Conservation (phyloP, 768 basidiomycete genomes). For the Pleurotus cornucopiae region DNA sequence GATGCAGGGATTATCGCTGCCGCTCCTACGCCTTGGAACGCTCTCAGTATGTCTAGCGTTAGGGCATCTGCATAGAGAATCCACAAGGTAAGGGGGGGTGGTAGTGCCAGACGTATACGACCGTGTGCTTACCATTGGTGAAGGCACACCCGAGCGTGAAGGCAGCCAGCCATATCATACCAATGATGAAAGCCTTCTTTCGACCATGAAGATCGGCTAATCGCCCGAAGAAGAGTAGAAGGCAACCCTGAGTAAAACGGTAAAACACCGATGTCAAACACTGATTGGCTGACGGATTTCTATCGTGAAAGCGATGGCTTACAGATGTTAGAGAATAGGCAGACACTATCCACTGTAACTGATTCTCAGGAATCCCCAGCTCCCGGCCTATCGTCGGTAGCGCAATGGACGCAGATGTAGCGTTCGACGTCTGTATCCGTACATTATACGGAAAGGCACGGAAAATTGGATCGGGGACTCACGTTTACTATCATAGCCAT, state of each 20-base stretch:
- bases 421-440: constrained; percentile 1
- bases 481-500: constrained; percentile 24
- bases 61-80: constrained; percentile 29
- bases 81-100: neutral
- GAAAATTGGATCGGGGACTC: neutral
- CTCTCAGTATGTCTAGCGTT: constrained; percentile 55
- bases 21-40: constrained; percentile 56
- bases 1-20: constrained; percentile 56
- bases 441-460: neutral
- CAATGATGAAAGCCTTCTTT: constrained; percentile 49
- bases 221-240: constrained; percentile 57
- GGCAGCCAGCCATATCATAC: constrained; percentile 35
- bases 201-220: constrained; percentile 62
- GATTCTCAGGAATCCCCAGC: neutral
- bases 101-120: neutral
- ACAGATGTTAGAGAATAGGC: neutral
- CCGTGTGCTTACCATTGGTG: constrained; percentile 25
- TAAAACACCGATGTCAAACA: constrained; percentile 13
- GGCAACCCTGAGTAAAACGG: constrained; percentile 41
- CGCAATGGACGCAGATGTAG: constrained; percentile 7
- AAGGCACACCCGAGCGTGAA: constrained; percentile 52
- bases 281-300: neutral
- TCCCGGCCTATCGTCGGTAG: constrained; percentile 7
- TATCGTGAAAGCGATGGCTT: neutral
- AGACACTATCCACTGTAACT: constrained; percentile 10